These are phyloP conservation scores for Suillus bovinus DNA, from an alignment of 768 basidiomycete genomes.

Conservation along the genomic window DNA sequence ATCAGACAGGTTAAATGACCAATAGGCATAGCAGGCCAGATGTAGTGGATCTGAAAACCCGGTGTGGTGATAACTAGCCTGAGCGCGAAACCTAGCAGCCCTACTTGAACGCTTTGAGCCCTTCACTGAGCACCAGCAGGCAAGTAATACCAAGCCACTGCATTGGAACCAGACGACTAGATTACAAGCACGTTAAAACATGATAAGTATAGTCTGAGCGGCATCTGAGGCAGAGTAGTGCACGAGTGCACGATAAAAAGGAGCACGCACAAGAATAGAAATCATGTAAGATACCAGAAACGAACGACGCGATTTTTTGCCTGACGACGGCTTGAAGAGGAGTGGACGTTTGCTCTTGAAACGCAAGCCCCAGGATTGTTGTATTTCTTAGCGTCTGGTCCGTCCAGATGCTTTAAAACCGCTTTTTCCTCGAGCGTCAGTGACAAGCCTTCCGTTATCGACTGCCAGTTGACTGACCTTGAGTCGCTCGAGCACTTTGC, in stretches of 20 bases:
- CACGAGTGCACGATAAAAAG: not conserved
- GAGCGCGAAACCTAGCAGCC: not conserved
- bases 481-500: constrained; percentile 84
- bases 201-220: not conserved
- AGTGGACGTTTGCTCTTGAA: not conserved
- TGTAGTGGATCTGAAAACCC: not conserved
- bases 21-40: not conserved
- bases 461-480: constrained; percentile 63
- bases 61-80: not conserved
- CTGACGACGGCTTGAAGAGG: not conserved
- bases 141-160: not conserved
- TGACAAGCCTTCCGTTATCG: constrained; percentile 59
- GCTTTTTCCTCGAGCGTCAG: constrained; percentile 71
- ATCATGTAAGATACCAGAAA: not conserved
- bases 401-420: constrained; percentile 58
- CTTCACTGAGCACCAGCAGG: not conserved
- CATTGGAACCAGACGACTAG: not conserved
- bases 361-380: not conserved
- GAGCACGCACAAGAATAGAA: not conserved
- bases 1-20: not conserved
- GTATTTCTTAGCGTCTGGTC: not conserved
- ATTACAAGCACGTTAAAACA: not conserved
- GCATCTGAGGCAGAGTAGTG: not conserved
- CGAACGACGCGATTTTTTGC: not conserved
- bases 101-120: not conserved